Percentiles rank a stretch among this genome's conserved stretches.
phyloP scores from a whole-genome alignment of 306 rosid genomes.

The Luffa aegyptiaca region DNA sequence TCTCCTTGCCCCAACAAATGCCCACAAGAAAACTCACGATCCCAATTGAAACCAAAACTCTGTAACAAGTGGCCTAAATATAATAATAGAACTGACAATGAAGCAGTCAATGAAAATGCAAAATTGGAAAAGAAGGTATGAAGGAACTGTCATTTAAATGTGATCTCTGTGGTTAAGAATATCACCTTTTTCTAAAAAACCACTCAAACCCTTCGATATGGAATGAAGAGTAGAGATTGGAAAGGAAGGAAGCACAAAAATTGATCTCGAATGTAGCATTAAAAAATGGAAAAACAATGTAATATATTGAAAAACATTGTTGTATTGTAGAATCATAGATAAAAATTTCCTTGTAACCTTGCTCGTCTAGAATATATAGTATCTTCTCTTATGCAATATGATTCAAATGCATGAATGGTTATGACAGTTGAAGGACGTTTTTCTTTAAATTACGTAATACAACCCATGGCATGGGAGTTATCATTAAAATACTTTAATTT shows the following conservation, averaged over 20 bases:
- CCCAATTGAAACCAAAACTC: neutral
- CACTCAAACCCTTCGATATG: neutral
- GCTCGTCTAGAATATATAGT: neutral
- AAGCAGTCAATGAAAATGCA: neutral
- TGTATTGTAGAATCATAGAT: neutral
- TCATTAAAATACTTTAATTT: neutral
- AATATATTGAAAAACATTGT: neutral
- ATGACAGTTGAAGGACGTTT: neutral
- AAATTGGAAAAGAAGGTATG: neutral
- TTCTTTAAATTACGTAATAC: neutral
- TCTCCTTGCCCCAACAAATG: neutral
- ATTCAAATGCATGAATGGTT: neutral
- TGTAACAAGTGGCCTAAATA: neutral
- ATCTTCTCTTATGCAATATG: neutral
- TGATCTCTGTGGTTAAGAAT: neutral
- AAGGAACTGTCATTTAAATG: neutral
- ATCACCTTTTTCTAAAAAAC: neutral
- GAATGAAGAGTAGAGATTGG: neutral
- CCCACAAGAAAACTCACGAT: neutral
- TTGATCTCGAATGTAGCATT: neutral
- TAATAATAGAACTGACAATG: neutral
- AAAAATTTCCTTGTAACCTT: neutral
- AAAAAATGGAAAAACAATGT: neutral
- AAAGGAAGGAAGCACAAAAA: neutral
- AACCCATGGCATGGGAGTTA: neutral